Evolutionary conservation across 2,329 filamentous ascomycete genomes (phyloP).

Genomic region (Aspergillus sojae): DNA sequence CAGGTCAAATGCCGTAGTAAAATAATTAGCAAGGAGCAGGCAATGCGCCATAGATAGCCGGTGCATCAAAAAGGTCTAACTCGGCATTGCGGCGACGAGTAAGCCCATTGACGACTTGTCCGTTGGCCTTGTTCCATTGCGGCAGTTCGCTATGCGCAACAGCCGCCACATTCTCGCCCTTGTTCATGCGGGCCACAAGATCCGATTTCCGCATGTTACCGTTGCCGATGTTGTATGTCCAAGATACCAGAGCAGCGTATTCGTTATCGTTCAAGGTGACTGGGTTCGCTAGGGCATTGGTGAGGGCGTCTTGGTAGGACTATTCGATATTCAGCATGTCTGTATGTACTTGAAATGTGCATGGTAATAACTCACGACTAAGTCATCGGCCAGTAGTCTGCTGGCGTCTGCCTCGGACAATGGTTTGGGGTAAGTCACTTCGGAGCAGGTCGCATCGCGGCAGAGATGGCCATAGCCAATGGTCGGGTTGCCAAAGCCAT

Average conservation of each 20-base stretch:
- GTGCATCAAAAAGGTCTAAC: constrained; percentile 43
- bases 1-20: neutral
- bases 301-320: constrained; percentile 45
- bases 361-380: constrained; percentile 31
- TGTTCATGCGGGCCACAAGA: constrained; percentile 49
- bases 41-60: constrained; percentile 5
- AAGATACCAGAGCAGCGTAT: constrained; percentile 56
- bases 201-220: constrained; percentile 45
- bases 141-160: constrained; percentile 52
- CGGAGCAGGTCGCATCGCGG: constrained; percentile 43
- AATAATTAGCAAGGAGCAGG: constrained; percentile 10
- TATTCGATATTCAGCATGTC: constrained; percentile 24
- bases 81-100: constrained; percentile 49
- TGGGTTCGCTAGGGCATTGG: constrained; percentile 33
- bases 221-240: constrained; percentile 56
- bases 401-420: constrained; percentile 46
- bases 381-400: constrained; percentile 44
- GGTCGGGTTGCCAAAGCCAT: constrained; percentile 52
- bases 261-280: constrained; percentile 54
- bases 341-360: neutral
- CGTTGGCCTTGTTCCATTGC: constrained; percentile 51
- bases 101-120: constrained; percentile 45
- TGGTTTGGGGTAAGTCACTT: constrained; percentile 52
- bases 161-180: constrained; percentile 44
- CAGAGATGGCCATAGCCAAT: constrained; percentile 58